Conservation (phyloP, 148 eudicot species). For the Nyssa sinensis region DNA sequence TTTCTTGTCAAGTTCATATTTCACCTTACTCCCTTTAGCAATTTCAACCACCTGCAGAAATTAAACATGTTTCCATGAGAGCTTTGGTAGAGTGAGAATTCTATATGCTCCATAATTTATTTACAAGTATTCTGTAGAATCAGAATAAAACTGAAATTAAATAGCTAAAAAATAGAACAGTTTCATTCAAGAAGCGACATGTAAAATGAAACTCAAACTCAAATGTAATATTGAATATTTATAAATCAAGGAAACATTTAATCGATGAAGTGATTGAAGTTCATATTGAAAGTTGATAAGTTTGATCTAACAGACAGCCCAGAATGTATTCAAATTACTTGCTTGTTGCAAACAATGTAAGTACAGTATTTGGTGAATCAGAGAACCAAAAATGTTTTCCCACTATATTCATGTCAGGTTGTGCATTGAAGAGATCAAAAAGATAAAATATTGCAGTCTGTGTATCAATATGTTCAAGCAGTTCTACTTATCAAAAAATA, state of each 20-base stretch:
- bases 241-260: background rate
- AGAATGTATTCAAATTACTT: background rate
- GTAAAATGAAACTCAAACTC: background rate
- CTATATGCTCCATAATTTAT: background rate
- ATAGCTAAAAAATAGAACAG: background rate
- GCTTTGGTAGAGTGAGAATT: background rate
- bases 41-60: conserved; percentile 75
- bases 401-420: too few relatives aligned
- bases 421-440: too few relatives aligned
- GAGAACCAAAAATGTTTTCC: background rate
- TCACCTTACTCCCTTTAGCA: conserved; percentile 74
- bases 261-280: background rate
- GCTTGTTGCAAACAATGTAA: background rate
- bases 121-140: background rate
- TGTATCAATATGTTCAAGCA: background rate
- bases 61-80: background rate
- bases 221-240: too few relatives aligned
- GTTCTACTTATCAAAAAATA: too few relatives aligned
- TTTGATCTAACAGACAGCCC: background rate
- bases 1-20: conserved; percentile 79
- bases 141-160: background rate
- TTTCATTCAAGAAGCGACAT: background rate
- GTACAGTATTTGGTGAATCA: background rate
- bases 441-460: too few relatives aligned
- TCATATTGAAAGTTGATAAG: too few relatives aligned